Conservation (phyloP, 768 basidiomycete species). For the Suillus luteus region DNA sequence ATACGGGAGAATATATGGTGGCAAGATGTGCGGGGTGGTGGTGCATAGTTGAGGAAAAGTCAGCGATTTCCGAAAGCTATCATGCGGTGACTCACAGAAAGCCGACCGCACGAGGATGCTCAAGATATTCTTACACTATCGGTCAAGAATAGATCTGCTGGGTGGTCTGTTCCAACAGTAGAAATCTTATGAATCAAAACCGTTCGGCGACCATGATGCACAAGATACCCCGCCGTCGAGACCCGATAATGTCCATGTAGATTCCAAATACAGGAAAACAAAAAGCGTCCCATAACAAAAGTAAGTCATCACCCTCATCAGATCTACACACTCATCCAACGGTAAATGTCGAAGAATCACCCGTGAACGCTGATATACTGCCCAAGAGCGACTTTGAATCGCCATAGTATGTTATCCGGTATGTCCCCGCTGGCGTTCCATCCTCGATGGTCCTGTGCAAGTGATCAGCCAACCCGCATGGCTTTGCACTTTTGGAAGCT, state of each 20-base stretch:
- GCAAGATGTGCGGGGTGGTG: too few species aligned
- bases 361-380: constrained; percentile 61
- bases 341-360: constrained; percentile 62
- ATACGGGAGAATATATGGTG: too few species aligned
- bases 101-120: too few species aligned
- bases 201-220: not conserved
- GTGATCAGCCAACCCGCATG: not conserved
- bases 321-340: constrained; percentile 30
- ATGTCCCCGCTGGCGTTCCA: constrained; percentile 67
- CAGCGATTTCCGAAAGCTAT: too few species aligned
- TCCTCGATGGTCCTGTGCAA: constrained; percentile 60
- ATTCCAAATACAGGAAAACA: not conserved
- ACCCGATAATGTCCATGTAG: not conserved
- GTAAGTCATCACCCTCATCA: not conserved
- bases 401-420: constrained; percentile 71
- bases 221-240: not conserved
- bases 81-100: too few species aligned
- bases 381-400: constrained; percentile 75
- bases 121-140: too few species aligned
- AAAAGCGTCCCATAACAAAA: not conserved
- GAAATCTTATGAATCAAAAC: not conserved
- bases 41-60: too few species aligned
- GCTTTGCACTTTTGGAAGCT: constrained; percentile 17
- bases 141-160: too few species aligned
- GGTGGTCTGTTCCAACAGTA: too few species aligned